Evolutionary conservation across 306 rosid genomes (phyloP).

Genomic region (Quercus dentata): DNA sequence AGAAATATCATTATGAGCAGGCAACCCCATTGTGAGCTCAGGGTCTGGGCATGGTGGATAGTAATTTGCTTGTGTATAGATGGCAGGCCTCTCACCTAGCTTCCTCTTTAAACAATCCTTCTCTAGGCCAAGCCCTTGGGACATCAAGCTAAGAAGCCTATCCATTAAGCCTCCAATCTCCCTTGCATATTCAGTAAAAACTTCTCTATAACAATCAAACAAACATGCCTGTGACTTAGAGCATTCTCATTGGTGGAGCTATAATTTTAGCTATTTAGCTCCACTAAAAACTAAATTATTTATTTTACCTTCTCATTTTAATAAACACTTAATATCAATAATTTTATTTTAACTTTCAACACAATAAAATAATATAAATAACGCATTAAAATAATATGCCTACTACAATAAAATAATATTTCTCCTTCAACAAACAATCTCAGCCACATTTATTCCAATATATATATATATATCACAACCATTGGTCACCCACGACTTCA

Average conservation of each 20-base stretch:
- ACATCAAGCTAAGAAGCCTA: conserved; percentile 40
- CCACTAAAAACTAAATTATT: rapidly evolving
- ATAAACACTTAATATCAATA: rapidly evolving
- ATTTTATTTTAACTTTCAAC: rapidly evolving
- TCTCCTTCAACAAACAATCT: rapidly evolving
- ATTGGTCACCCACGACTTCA: too few species aligned
- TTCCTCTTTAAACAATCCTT: conserved; percentile 23
- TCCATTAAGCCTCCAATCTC: conserved; percentile 33
- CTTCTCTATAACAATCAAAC: conserved; percentile 22
- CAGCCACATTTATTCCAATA: too few species aligned
- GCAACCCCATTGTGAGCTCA: conserved; percentile 15
- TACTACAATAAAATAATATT: rapidly evolving
- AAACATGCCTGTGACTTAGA: not conserved
- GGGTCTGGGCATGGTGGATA: conserved; percentile 24
- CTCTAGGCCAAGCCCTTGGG: conserved; percentile 47
- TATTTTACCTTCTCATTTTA: too few species aligned
- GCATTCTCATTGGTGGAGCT: rapidly evolving
- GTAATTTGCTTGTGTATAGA: conserved; percentile 15
- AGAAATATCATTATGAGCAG: conserved; percentile 10
- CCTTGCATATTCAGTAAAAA: conserved; percentile 46
- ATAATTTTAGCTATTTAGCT: too few species aligned
- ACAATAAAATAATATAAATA: too few species aligned
- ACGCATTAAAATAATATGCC: rapidly evolving
- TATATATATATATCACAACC: too few species aligned
- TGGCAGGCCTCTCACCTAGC: conserved; percentile 33